Base-by-base conservation (phyloP, 2,329 filamentous ascomycete species). In the Fusarium albosuccineum region DNA sequence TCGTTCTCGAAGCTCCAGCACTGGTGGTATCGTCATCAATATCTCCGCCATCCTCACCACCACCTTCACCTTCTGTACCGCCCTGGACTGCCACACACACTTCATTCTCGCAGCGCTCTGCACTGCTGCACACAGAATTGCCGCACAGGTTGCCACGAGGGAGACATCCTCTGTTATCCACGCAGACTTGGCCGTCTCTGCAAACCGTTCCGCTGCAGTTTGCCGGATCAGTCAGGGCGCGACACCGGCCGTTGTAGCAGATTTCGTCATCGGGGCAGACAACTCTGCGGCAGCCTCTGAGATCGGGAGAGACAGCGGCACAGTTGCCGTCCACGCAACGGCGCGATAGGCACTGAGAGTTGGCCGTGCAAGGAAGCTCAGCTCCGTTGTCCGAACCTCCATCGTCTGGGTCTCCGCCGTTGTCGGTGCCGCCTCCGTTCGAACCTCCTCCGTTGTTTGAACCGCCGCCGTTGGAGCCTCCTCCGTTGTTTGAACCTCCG, bases 291-390 rank as follows among this genome's bases (percentile, higher is more conserved):
- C 49, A 52, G 22, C 49, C 11, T 22, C 22, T 22, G 22, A 17
- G 10, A 22, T 22, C 22, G 22, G 26, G 30, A 17, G 39, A n/a
- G 26, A 5, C 26, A n/a, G 27, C 4, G 36, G 22, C 16, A 13
- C 49, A 52, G 22, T 10, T 30, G 8, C 49, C 49, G 29, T 41
- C 17, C 11, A 30, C 16, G 37, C 49, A 52, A 16, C 16, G 22
- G 29, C 39, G 22, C 9, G 49, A 52, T 13, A 52, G 27, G 37
- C 49, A 52, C 27, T 52, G 36, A 16, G 49, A 41, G 39, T 41
- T 16, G 7, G 27, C 11, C 13, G 49, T 26, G 14, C 49, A 52
- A 29, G 37, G 37, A 22, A 52, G 49, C n/a, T 7, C 33, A 22
- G 37, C 14, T 26, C 22, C 27, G 30, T 26, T 34, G 45, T 13